Evolutionary conservation across 164 flowering plant genomes (phyloP).

Genomic region (Euptelea pleiosperma): DNA sequence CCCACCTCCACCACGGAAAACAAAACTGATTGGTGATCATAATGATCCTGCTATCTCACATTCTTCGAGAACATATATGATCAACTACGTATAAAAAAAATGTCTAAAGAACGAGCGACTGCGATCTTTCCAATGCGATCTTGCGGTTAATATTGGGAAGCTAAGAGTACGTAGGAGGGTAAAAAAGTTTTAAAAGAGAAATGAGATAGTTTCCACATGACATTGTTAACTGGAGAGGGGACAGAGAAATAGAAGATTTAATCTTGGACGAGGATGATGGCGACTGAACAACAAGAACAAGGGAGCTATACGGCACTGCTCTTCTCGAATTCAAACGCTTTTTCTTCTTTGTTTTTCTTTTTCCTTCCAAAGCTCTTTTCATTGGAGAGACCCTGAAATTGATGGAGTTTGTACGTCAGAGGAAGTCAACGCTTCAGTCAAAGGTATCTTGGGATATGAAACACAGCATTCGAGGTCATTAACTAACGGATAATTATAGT

Average conservation of each 20-base stretch:
- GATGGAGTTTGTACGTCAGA: conserved; percentile 3
- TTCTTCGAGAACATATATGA: too few species aligned
- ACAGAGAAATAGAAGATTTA: conserved; percentile 9
- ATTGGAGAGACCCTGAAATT: background rate
- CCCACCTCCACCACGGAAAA: too few species aligned
- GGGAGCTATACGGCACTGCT: background rate
- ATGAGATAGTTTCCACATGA: background rate
- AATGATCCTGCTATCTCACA: too few species aligned
- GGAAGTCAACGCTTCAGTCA: conserved; percentile 9
- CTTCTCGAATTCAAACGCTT: background rate
- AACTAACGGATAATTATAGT: too few species aligned
- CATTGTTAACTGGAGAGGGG: conserved; percentile 7
- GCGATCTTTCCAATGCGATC: too few species aligned
- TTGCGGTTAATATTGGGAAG: too few species aligned
- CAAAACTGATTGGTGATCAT: too few species aligned
- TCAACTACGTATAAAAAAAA: too few species aligned
- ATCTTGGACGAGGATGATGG: background rate
- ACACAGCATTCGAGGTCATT: background rate
- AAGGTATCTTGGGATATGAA: conserved; percentile 1
- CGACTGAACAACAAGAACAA: background rate
- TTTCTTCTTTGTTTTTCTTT: conserved; percentile 3
- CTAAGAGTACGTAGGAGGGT: too few species aligned
- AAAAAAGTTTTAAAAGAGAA: too few species aligned
- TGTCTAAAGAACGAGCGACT: too few species aligned
- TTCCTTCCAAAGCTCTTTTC: conserved; percentile 3